These are phyloP conservation scores for Gentiana macrophylla DNA, from an alignment of 257 asterid species.

Conservation along the genomic window DNA sequence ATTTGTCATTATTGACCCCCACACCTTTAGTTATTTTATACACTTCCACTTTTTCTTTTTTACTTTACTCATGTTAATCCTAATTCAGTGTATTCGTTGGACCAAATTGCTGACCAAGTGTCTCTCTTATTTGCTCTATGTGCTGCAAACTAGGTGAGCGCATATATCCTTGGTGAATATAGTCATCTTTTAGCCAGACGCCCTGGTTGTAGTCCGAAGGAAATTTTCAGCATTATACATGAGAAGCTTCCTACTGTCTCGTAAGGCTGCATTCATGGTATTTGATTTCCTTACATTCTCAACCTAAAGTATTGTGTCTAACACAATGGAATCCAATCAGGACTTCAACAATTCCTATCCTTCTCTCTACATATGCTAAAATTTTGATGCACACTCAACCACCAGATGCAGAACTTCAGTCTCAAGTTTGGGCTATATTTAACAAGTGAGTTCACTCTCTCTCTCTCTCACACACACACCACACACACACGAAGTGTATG, in stretches of 20 bases:
- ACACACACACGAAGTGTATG: background rate
- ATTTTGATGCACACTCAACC: conserved; percentile 93
- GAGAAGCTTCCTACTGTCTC: conserved; percentile 94
- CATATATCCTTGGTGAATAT: conserved; percentile 93
- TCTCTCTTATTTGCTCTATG: background rate
- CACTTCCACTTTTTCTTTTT: too few relatives aligned
- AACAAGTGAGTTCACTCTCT: conserved; percentile 42
- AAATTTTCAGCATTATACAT: conserved; percentile 65
- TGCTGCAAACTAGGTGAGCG: conserved; percentile 58
- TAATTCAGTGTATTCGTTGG: background rate
- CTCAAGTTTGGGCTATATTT: conserved; percentile 72
- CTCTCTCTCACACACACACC: background rate
- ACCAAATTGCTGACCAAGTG: too few relatives aligned
- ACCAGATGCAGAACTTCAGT: conserved; percentile 72
- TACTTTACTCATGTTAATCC: background rate
- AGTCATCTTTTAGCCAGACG: conserved; percentile 88
- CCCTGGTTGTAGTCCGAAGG: conserved; percentile 86
- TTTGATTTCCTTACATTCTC: conserved; percentile 12
- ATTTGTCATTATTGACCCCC: too few relatives aligned
- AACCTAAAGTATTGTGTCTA: conserved; percentile 13
- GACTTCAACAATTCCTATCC: conserved; percentile 80
- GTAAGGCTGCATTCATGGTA: conserved; percentile 39
- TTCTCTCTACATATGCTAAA: conserved; percentile 86
- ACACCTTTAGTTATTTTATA: too few relatives aligned
- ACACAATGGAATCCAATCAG: conserved; percentile 30